phyloP scores from a whole-genome alignment of 2,329 filamentous ascomycete genomes.

The Cordyceps cicadae region DNA sequence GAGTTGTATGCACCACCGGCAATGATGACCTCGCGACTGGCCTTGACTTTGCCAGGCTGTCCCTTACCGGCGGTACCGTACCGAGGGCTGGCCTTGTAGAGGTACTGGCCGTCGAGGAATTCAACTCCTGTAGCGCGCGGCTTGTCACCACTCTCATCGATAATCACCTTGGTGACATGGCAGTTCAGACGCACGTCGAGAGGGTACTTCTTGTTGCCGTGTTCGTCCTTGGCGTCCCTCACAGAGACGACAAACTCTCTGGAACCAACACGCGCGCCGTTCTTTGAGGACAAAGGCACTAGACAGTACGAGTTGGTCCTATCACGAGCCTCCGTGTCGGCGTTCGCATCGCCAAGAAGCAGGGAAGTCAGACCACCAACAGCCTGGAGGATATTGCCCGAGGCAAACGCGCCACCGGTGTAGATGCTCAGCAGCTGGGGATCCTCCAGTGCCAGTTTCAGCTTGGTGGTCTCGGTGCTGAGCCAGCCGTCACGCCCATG shows the following conservation, averaged over 20 bases:
- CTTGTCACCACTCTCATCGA: slow-evolving; percentile 27
- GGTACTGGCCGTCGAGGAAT: slow-evolving; percentile 36
- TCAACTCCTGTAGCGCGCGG: slow-evolving; percentile 41
- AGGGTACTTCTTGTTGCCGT: slow-evolving; percentile 46
- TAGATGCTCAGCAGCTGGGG: slow-evolving; percentile 44
- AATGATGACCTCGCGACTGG: slow-evolving; percentile 40
- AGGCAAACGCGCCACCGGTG: slow-evolving; percentile 40
- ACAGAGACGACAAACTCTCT: slow-evolving; percentile 46
- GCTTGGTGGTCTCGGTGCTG: slow-evolving; percentile 38
- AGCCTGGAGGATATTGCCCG: slow-evolving; percentile 23
- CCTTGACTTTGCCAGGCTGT: slow-evolving; percentile 25
- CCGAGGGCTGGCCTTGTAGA: slow-evolving; percentile 38
- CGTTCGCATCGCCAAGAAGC: slow-evolving; percentile 42
- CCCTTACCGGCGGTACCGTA: slow-evolving; percentile 22
- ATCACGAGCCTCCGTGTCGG: slow-evolving; percentile 35
- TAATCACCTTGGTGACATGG: slow-evolving; percentile 36
- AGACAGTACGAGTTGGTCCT: slow-evolving; percentile 40
- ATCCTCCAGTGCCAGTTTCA: slow-evolving; percentile 44
- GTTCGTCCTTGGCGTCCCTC: slow-evolving; percentile 37
- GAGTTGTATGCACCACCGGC: slow-evolving; percentile 45
- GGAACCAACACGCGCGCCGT: slow-evolving; percentile 40
- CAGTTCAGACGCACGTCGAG: slow-evolving; percentile 45
- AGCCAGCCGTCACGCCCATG: slow-evolving; percentile 54
- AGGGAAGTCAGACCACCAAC: slow-evolving; percentile 32
- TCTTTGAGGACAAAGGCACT: slow-evolving; percentile 44